A percentile compares a stretch with the other conserved stretches of the same genome.
These are phyloP conservation scores for Penicillium sp. DNA, from an alignment of 2,329 filamentous ascomycete genomes.

Conservation along the genomic window DNA sequence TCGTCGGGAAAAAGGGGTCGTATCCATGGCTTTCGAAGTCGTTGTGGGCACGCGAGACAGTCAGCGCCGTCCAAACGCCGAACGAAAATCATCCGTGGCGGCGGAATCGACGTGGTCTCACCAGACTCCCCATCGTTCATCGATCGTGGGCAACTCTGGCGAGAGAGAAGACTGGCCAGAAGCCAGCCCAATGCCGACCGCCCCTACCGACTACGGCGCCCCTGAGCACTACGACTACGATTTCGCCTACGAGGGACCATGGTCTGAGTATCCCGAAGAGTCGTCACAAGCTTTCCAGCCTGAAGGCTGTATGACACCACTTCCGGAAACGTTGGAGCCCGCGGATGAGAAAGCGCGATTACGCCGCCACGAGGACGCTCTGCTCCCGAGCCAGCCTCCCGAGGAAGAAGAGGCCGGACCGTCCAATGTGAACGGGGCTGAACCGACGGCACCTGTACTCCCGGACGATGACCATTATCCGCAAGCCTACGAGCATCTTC, in stretches of 20 bases:
- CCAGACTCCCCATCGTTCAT: constrained; percentile 5
- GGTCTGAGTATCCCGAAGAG: constrained; percentile 27
- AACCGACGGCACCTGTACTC: constrained; percentile 42
- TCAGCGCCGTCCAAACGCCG: constrained; percentile 46
- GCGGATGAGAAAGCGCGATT: constrained; percentile 78
- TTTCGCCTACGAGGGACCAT: constrained; percentile 18
- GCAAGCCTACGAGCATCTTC: constrained; percentile 40
- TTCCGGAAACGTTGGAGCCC: constrained; percentile 53
- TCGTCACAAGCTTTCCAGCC: constrained; percentile 20
- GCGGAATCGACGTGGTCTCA: constrained; percentile 27
- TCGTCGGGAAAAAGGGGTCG: constrained; percentile 83
- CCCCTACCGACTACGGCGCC: constrained; percentile 16
- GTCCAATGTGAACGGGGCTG: constrained; percentile 35
- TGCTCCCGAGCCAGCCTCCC: constrained; percentile 76
- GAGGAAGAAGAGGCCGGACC: constrained; percentile 41
- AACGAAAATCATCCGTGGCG: constrained; percentile 23
- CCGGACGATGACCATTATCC: constrained; percentile 49
- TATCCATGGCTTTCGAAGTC: constrained; percentile 78
- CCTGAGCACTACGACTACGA: constrained; percentile 24
- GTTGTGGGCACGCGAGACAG: constrained; percentile 82
- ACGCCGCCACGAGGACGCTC: constrained; percentile 66
- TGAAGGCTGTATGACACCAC: constrained; percentile 26
- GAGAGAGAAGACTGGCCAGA: constrained; percentile 29
- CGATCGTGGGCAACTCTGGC: constrained; percentile 9
- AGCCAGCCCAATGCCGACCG: constrained; percentile 14